A percentile compares a stretch with the other conserved stretches of the same genome.
phyloP scores from a whole-genome alignment of 345 rosid genomes.

The Geranium rotundifolium region DNA sequence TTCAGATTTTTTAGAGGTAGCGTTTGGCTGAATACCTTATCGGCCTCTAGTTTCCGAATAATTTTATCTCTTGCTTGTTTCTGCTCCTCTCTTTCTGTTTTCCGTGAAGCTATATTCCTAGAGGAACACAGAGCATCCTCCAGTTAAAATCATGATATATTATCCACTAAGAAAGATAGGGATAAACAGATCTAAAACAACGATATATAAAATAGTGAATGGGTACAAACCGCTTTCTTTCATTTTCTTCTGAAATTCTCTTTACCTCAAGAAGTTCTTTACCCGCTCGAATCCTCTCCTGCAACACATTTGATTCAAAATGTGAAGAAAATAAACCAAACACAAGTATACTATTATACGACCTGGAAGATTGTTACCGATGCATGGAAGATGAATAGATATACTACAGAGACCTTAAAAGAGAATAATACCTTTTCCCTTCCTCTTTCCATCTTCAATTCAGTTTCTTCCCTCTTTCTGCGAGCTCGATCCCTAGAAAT shows the following conservation, averaged over 20 bases:
- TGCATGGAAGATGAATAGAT: too few relatives aligned
- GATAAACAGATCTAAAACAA: not conserved
- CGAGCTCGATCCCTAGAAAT: constrained; percentile 36
- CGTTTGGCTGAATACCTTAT: constrained; percentile 42
- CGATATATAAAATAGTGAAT: constrained; percentile 1
- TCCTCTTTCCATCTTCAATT: constrained; percentile 35
- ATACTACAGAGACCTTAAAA: not conserved
- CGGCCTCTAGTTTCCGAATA: constrained; percentile 47
- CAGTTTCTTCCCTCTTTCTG: constrained; percentile 31
- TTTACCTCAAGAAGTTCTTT: constrained; percentile 47
- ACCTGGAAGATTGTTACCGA: not conserved
- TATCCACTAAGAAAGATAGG: constrained; percentile 1
- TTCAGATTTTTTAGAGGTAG: not conserved
- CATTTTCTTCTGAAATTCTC: constrained; percentile 51
- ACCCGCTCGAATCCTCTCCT: constrained; percentile 75
- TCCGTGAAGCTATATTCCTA: constrained; percentile 40
- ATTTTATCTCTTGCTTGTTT: constrained; percentile 54
- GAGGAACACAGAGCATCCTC: constrained; percentile 1
- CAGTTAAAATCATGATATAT: constrained; percentile 1
- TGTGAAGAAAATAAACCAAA: not conserved
- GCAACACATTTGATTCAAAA: constrained; percentile 10
- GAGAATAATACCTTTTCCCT: constrained; percentile 50
- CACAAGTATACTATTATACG: not conserved
- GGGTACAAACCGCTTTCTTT: constrained; percentile 54
- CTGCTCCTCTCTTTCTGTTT: constrained; percentile 60